Evolutionary conservation across 192 early-diverging fungal species (phyloP).

Genomic region (Linnemannia schmuckeri): DNA sequence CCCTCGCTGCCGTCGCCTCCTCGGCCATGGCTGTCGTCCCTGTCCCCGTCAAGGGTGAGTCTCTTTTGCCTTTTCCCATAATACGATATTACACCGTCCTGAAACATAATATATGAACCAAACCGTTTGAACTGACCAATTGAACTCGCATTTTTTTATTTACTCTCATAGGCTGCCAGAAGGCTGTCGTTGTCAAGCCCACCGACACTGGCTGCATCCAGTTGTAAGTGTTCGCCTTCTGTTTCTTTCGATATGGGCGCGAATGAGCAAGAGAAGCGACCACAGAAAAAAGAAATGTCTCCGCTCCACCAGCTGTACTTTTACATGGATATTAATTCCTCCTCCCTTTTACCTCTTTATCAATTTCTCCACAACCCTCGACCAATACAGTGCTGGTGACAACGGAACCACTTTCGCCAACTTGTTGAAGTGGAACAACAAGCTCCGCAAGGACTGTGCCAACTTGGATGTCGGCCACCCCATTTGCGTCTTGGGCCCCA

Average conservation of each 20-base stretch:
- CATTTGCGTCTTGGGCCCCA: constrained; percentile 27
- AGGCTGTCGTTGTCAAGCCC: constrained; percentile 43
- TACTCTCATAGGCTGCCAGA: background rate
- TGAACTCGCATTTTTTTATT: too few species aligned
- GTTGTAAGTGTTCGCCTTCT: constrained; percentile 17
- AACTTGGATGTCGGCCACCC: constrained; percentile 45
- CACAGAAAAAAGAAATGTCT: background rate
- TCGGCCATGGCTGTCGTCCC: constrained; percentile 52
- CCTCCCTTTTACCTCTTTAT: background rate
- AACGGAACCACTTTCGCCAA: constrained; percentile 34
- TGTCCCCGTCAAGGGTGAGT: constrained; percentile 27
- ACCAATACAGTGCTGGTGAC: constrained; percentile 8
- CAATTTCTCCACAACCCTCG: background rate
- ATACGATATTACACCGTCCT: too few species aligned
- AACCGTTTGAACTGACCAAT: too few species aligned
- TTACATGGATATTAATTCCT: background rate
- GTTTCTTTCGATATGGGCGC: background rate
- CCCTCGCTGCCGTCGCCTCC: constrained; percentile 39
- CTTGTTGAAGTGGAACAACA: constrained; percentile 32
- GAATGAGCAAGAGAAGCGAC: background rate
- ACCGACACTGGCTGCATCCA: constrained; percentile 35
- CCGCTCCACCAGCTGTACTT: background rate
- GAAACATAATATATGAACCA: too few species aligned
- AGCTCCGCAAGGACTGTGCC: constrained; percentile 33
- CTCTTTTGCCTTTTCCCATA: too few species aligned